Conservation (phyloP, 148 eudicot genomes). For the Camellia japonica region DNA sequence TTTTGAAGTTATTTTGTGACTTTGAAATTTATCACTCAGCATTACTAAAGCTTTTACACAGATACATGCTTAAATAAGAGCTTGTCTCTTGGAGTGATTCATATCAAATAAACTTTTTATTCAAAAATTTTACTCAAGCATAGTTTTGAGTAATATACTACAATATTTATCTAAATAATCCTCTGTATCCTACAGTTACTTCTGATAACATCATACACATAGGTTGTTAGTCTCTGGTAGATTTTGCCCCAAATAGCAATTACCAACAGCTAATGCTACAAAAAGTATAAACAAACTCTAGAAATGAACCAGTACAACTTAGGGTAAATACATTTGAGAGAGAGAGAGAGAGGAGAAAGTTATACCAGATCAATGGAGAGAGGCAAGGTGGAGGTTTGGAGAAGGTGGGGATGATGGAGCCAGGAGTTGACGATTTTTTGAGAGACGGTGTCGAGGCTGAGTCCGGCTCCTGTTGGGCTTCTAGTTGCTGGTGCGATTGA, state of each 20-base stretch:
- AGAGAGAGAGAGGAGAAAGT: no score
- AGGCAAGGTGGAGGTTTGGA: slow-evolving; percentile 42
- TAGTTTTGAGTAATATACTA: background rate
- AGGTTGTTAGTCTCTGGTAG: background rate
- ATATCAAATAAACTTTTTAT: background rate
- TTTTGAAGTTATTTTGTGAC: no score
- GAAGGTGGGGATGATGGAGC: slow-evolving; percentile 34
- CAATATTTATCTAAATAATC: background rate
- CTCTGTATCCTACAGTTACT: background rate
- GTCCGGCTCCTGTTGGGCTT: slow-evolving; percentile 84
- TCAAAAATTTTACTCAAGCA: background rate
- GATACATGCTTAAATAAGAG: no score
- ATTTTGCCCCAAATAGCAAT: no score
- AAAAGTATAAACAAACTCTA: background rate
- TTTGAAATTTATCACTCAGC: no score
- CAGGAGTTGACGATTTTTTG: slow-evolving; percentile 49
- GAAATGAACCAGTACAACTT: background rate
- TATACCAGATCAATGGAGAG: slow-evolving; percentile 58
- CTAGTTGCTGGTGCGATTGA: slow-evolving; percentile 51
- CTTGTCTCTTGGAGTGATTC: no score
- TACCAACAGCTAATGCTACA: background rate
- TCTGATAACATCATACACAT: background rate
- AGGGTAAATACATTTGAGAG: background rate
- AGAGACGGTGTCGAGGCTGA: slow-evolving; percentile 60
- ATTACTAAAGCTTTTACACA: no score